Base-by-base conservation (phyloP, 805 yeast genomes). In the Candida sakaeoensis region DNA sequence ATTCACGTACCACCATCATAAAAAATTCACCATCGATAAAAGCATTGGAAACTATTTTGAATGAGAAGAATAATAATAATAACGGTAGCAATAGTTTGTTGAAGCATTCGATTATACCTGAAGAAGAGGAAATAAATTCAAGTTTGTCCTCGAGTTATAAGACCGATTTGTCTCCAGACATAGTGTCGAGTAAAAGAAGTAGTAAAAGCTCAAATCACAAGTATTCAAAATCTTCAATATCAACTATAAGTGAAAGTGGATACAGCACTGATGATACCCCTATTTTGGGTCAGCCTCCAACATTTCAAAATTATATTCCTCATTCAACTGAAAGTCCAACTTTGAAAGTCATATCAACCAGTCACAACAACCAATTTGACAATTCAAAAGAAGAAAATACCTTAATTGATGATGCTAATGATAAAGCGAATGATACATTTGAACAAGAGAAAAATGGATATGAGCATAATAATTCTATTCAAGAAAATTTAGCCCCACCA, bases 21-120 rank as follows among this genome's bases (percentile, higher is more conserved):
- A 58, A 57, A 40, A 51, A 51, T 21, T 63, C 71, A 22, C 74
- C 72, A 5, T 62, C 69, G 6, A 61, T 68, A 53, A 61, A 62
- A 45, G 71, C 72, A 10, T 54, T 68, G 42, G 73, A 68, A 44
- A 47, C 43, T 33, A 62, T 61, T 15, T 53, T 68, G 24, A 49
- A 50, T 24, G 58, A 54, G 37, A 37, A 34, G 17, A 30, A 23
- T 7, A 29, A 32, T 39, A 18, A 22, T 17, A 8, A 32, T 39
- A 18, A 22, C 13, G 4, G 10, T 3, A 25, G 12, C 15, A 18
- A 16, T 21, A 27, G 26, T 5, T 22, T 29, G 30, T 22, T 55
- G 39, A 21, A 54, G 52, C 37, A 58, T 56, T 16, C 37, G 9
- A 40, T 43, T 9, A 43, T 35, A n/a, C 49, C 45, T 21, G 54